These are phyloP conservation scores for Zymoseptoria crescenta DNA, from an alignment of 2,329 filamentous ascomycete species.

Conservation along the genomic window DNA sequence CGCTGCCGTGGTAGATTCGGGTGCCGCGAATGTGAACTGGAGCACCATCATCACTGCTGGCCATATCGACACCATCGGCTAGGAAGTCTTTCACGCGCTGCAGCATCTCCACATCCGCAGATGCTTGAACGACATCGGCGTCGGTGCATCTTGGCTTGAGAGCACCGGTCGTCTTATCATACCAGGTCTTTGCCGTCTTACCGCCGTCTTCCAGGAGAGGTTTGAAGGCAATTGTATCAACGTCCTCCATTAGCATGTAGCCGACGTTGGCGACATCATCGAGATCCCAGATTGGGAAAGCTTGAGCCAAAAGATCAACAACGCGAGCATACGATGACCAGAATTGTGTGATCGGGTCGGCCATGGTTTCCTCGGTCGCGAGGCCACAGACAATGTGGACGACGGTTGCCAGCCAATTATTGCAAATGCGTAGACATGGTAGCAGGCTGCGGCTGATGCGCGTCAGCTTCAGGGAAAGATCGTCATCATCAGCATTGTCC, in stretches of 20 bases:
- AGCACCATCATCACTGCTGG: slow-evolving; percentile 39
- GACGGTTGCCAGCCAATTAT: slow-evolving; percentile 56
- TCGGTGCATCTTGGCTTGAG: slow-evolving; percentile 49
- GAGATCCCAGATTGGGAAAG: slow-evolving; percentile 52
- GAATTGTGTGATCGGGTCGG: slow-evolving; percentile 51
- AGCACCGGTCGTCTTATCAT: slow-evolving; percentile 34
- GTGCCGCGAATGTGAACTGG: slow-evolving; percentile 14
- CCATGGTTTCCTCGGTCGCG: slow-evolving; percentile 46
- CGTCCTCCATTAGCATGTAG: slow-evolving; percentile 63
- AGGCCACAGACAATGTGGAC: slow-evolving; percentile 48
- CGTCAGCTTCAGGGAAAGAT: slow-evolving; percentile 20
- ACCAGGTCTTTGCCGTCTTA: slow-evolving; percentile 46
- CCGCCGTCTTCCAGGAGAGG: slow-evolving; percentile 42
- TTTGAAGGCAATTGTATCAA: slow-evolving; percentile 57
- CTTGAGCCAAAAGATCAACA: slow-evolving; percentile 48
- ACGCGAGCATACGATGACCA: slow-evolving; percentile 60
- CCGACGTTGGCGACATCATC: slow-evolving; percentile 39
- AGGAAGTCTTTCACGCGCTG: slow-evolving; percentile 57
- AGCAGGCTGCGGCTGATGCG: slow-evolving; percentile 43
- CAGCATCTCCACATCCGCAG: slow-evolving; percentile 58
- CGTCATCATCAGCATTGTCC: slow-evolving; percentile 41
- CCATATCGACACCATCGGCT: slow-evolving; percentile 52
- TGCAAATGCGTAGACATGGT: slow-evolving; percentile 59
- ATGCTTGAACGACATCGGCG: slow-evolving; percentile 42
- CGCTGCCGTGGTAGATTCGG: slow-evolving; percentile 21